Evolutionary conservation across 805 yeast species (phyloP).

Genomic region (Wickerhamiella occidentalis): DNA sequence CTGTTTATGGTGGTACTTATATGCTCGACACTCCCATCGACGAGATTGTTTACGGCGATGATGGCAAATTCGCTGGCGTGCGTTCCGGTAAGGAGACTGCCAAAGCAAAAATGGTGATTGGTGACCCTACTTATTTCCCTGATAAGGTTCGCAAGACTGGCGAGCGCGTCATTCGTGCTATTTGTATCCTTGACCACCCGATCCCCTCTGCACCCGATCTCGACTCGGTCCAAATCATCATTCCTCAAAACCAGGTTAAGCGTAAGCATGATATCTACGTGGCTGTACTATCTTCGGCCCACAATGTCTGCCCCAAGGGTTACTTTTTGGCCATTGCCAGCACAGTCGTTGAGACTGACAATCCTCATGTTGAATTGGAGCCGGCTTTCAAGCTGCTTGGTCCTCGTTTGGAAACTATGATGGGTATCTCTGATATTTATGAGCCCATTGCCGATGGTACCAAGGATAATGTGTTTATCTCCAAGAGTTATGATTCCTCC

Average conservation of each 20-base stretch:
- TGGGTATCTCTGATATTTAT: slow-evolving; percentile 86
- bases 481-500: slow-evolving; percentile 84
- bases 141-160: slow-evolving; percentile 63
- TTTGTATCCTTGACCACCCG: slow-evolving; percentile 85
- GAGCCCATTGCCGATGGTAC: slow-evolving; percentile 82
- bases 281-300: slow-evolving; percentile 79
- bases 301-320: slow-evolving; percentile 80
- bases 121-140: slow-evolving; percentile 97
- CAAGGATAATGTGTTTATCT: slow-evolving; percentile 62
- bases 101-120: slow-evolving; percentile 84
- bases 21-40: slow-evolving; percentile 96
- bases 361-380: slow-evolving; percentile 83
- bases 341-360: slow-evolving; percentile 84
- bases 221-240: slow-evolving; percentile 86
- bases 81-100: slow-evolving; percentile 85
- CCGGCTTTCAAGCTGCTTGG: slow-evolving; percentile 90
- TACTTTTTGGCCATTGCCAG: slow-evolving; percentile 88
- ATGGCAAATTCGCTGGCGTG: slow-evolving; percentile 71
- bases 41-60: slow-evolving; percentile 63
- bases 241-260: slow-evolving; percentile 90
- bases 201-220: slow-evolving; percentile 68
- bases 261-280: slow-evolving; percentile 90
- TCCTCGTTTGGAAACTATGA: slow-evolving; percentile 61
- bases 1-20: slow-evolving; percentile 96
- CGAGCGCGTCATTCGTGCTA: slow-evolving; percentile 62